phyloP scores from a whole-genome alignment of 305 asterid species.

The Solanum chacoense region DNA sequence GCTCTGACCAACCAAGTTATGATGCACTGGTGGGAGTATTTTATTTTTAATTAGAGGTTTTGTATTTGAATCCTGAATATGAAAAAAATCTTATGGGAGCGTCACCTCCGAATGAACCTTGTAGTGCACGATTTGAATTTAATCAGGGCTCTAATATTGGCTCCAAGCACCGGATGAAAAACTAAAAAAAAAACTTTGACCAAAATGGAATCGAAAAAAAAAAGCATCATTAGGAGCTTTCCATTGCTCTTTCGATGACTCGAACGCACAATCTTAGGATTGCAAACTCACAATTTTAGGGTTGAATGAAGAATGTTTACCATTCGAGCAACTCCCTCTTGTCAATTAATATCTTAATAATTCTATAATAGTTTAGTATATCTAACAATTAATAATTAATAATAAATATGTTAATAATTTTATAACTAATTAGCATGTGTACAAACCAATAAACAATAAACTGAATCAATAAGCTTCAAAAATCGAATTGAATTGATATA shows the following conservation, averaged over 20 bases:
- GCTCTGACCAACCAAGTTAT: neutral
- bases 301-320: rapidly evolving
- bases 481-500: neutral
- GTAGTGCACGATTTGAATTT: no score
- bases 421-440: no score
- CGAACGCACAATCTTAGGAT: neutral
- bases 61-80: rapidly evolving
- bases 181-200: no score
- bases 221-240: neutral
- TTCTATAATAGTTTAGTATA: no score
- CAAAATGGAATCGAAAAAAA: no score
- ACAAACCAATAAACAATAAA: no score
- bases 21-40: rapidly evolving
- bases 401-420: no score
- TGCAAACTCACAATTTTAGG: neutral
- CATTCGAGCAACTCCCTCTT: no score
- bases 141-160: no score
- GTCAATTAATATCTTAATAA: neutral
- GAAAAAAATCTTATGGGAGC: no score
- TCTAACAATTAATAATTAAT: neutral
- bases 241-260: neutral
- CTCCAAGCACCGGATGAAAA: no score
- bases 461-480: neutral
- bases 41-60: rapidly evolving
- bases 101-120: rapidly evolving